Evolutionary conservation across 148 eudicot species (phyloP).

Genomic region (Amaranthus palmeri): DNA sequence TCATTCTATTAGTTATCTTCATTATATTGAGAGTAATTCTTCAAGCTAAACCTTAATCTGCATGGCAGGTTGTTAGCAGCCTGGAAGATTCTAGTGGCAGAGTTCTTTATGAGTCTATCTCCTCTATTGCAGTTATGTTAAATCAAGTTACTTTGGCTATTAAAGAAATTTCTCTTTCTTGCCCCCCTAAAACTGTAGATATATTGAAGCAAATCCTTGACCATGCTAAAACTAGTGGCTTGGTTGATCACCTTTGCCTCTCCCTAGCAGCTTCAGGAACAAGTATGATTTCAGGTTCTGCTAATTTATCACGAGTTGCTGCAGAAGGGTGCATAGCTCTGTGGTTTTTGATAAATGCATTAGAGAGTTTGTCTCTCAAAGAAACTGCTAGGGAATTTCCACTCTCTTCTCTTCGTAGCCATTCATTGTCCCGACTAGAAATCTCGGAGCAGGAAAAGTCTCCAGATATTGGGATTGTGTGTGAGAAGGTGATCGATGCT

Average conservation of each 20-base stretch:
- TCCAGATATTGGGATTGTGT: constrained; percentile 42
- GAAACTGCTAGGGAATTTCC: constrained; percentile 53
- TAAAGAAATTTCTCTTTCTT: constrained; percentile 46
- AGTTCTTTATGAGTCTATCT: constrained; percentile 66
- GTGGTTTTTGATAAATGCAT: constrained; percentile 74
- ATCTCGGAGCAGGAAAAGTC: constrained; percentile 39
- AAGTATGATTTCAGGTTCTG: constrained; percentile 80
- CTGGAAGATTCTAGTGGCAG: constrained; percentile 67
- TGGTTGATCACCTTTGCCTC: constrained; percentile 55
- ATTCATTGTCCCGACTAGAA: constrained; percentile 52
- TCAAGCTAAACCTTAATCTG: background rate
- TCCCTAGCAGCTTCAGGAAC: constrained; percentile 73
- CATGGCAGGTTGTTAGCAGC: constrained; percentile 50
- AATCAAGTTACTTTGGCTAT: constrained; percentile 59
- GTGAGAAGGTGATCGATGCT: constrained; percentile 49
- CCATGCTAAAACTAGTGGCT: constrained; percentile 63
- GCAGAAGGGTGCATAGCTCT: constrained; percentile 82
- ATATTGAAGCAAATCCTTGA: constrained; percentile 63
- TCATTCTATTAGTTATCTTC: background rate
- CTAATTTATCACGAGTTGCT: constrained; percentile 79
- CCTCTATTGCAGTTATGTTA: constrained; percentile 69
- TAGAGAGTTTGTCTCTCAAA: constrained; percentile 43
- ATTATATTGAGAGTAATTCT: background rate
- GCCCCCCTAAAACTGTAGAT: constrained; percentile 30
- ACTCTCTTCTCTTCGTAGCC: constrained; percentile 49